A percentile compares a stretch with the other conserved stretches of the same genome.
Conservation (phyloP, 1,284 basidiomycete genomes). For the Cryptococcus sp. region DNA sequence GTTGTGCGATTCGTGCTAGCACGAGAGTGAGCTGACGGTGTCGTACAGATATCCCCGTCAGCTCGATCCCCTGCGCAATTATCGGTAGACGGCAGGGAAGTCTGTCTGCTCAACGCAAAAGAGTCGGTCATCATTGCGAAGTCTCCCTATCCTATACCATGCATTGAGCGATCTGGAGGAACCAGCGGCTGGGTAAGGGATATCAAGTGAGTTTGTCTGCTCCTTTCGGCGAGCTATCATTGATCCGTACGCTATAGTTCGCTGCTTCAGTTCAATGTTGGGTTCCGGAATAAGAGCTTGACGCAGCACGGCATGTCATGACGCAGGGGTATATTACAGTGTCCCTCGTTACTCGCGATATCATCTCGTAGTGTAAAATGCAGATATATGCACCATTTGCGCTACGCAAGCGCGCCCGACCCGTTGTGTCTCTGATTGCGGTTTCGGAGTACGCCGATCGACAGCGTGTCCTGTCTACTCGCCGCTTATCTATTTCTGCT, state of each 20-base stretch:
- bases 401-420: too few relatives aligned
- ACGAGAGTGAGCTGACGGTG: background rate
- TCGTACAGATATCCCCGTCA: slow-evolving; percentile 71
- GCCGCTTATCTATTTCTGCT: too few relatives aligned
- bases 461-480: too few relatives aligned
- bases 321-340: background rate
- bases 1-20: background rate
- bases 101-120: slow-evolving; percentile 74
- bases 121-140: slow-evolving; percentile 83
- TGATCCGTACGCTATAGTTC: slow-evolving; percentile 53
- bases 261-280: slow-evolving; percentile 84
- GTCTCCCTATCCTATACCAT: slow-evolving; percentile 87
- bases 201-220: slow-evolving; percentile 64
- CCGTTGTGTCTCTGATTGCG: too few relatives aligned
- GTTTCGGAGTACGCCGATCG: too few relatives aligned
- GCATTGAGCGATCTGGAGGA: slow-evolving; percentile 81
- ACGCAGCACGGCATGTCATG: slow-evolving; percentile 26
- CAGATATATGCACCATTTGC: too few relatives aligned
- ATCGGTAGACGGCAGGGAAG: slow-evolving; percentile 87
- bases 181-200: slow-evolving; percentile 95
- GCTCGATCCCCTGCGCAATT: slow-evolving; percentile 85
- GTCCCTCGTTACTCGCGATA: too few relatives aligned
- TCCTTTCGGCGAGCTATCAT: slow-evolving; percentile 10
- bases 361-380: too few relatives aligned
- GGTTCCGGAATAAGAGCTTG: slow-evolving; percentile 75